Evolutionary conservation across 2,329 filamentous ascomycete species (phyloP).

Genomic region (Exophiala sp.): DNA sequence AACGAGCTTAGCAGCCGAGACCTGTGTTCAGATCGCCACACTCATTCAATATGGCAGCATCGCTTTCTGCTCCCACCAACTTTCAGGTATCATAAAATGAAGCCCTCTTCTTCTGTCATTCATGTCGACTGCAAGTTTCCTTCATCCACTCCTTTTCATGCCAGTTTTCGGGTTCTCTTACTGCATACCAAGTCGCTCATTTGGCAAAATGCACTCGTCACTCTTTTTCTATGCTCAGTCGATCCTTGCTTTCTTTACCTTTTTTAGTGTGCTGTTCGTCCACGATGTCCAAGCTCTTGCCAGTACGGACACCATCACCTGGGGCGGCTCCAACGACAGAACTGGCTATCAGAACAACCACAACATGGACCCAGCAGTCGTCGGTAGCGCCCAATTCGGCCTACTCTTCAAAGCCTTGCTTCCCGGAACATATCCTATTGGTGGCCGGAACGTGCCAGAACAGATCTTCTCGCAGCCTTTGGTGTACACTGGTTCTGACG

Average conservation of each 20-base stretch:
- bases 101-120: too few species aligned
- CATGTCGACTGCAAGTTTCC: background rate
- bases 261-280: slow-evolving; percentile 9
- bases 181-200: slow-evolving; percentile 5
- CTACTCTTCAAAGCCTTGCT: slow-evolving; percentile 41
- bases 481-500: slow-evolving; percentile 50
- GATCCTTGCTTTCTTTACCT: slow-evolving; percentile 11
- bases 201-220: slow-evolving; percentile 11
- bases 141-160: background rate
- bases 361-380: slow-evolving; percentile 60
- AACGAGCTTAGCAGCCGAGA: too few species aligned
- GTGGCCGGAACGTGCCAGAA: slow-evolving; percentile 43
- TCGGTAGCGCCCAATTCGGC: slow-evolving; percentile 51
- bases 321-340: slow-evolving; percentile 23
- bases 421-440: slow-evolving; percentile 47
- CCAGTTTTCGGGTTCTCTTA: background rate
- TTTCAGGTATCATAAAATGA: too few species aligned
- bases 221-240: slow-evolving; percentile 2
- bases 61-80: too few species aligned
- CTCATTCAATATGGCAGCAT: too few species aligned
- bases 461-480: slow-evolving; percentile 53
- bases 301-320: slow-evolving; percentile 24
- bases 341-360: slow-evolving; percentile 46
- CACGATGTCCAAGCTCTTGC: slow-evolving; percentile 13
- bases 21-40: too few species aligned